Base-by-base conservation (phyloP, 108 stramenopile genomes). In the Nitzschia sp. region DNA sequence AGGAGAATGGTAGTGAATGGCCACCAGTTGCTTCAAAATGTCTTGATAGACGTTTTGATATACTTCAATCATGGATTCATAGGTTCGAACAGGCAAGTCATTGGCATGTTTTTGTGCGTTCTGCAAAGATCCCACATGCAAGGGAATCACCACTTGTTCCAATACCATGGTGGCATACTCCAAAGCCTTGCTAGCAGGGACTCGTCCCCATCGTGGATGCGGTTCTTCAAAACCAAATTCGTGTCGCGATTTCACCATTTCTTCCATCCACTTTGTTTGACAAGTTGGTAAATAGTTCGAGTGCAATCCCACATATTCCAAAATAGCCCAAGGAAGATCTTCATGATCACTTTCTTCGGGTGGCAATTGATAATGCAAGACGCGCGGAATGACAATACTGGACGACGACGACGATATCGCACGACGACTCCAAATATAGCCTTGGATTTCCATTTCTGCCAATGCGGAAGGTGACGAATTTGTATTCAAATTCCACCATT, bases 161-260 rank as follows among this genome's bases (percentile, higher is more conserved):
- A 94, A 33, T 21, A 94, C 63, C 55, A 65, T 60, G 33, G 64
- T 57, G 2, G 87, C 84, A 67, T 94, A 94, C 15, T 81, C 72
- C 23, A 85, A 68, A 51, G 79, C 75, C 55, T 87, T 68, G 15
- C 84, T 79, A 9, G 61, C 72, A 5, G 82, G 85, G 0, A 94
- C 89, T 15, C 93, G 85, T 23, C 93, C 93, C 78, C 88, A 88
- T 30, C 93, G 70, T 29, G 93, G 93, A 81, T 94, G 93, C 8
- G 93, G 89, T 81, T 94, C 93, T 15, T 86, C 85, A 74, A 90
- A 94, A 27, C 93, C 93, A 80, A 84, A 94, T 78, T 94, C 93
- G 27, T 70, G 76, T 19, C 93, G 75, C 13, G 70, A 59, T 64
- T 81, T 81, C n/a, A 81, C 70, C 93, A 94, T 94, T 1, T 66